Evolutionary conservation across 352 stramenopile species (phyloP), one percentile per base, ranked within the genome.

Genomic region (Halophytophthora batemanensis): DNA sequence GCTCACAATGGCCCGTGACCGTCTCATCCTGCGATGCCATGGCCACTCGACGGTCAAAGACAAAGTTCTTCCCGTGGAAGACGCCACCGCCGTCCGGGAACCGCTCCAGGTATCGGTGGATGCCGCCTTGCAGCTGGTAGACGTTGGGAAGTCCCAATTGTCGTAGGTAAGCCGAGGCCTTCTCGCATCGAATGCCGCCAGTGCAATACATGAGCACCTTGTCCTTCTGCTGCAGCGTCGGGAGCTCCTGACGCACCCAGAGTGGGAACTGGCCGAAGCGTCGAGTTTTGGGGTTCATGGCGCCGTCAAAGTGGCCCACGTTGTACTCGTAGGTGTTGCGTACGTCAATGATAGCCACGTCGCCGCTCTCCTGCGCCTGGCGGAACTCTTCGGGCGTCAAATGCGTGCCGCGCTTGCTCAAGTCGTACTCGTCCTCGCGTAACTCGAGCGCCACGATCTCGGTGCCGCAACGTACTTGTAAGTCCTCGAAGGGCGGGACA

Each of bases 201-300:
- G 83, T 93, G 67, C 83, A 93, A 59, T 91, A 93, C 83, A 94
- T 91, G 66, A 94, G 66, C 52, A 94, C 82, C 50, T 82, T 83
- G 42, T 81, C 62, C 45, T 90, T 87, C 45, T 74, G 50, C 52
- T 85, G 63, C 18, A 94, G 53, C 34, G 53, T 56, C 2, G 77
- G 70, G 4, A 94, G 60, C 47, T 87, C 53, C 6, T 69, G 50
- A 21, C 68, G 69, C 39, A 78, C 79, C 74, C 72, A 90, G 13
- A 83, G 61, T 1, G 83, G 83, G 48, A 94, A 94, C 41, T 87
- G 75, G 2, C 79, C 74, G 50, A 94, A 92, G 56, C 82, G 77
- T 22, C 82, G 74, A 45, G 82, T 94, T 34, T 87, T 86, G 23
- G 82, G 82, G 52, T 94, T 88, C 36, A 94, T 52, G 3, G 83